Evolutionary conservation across 345 rosid species (phyloP), one percentile per base, ranked within the genome.

Genomic region (Schrenkiella parvula): DNA sequence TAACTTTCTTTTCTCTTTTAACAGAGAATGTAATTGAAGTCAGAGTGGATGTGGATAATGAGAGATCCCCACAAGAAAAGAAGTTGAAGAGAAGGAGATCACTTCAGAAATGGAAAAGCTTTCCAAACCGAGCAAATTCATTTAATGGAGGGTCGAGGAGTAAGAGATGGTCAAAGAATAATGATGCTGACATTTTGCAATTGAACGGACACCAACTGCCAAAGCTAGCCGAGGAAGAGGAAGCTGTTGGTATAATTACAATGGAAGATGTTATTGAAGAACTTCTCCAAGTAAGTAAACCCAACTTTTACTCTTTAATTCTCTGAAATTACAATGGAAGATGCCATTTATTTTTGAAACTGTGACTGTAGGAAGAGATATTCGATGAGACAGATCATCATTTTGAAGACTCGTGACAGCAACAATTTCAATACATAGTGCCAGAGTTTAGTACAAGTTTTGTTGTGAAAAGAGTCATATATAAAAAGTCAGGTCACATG

Each of bases 211-310:
- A 56, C 55, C 72, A 85, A 2, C 90, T 90, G 1, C 90, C 93
- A 1, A 77, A 78, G 60, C 78, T 84, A 51, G 80, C 84, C 0
- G 96, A 90, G 61, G 98, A 88, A 68, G 96, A 87, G 78, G 96
- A 89, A 78, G 89, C 88, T 12, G 87, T 92, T 0, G 98, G 97
- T 46, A 60, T 92, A 35, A 88, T 92, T 44, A 90, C 98, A 25
- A 92, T 92, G 98, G 98, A 92, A 75, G 98, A 92, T 80, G 96
- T 92, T 71, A 92, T 92, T 42, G 98, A 92, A 81, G 97, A 92
- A 80, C 92, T 92, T 57, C 78, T 92, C 35, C 95, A 92, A 92
- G 98, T 86, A 74, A 53, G 4, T 4, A 12, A 22, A 39, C 11
- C 6, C 3, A 38, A 39, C 10, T 52, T 51, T 13, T 51, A 13